Conservation (phyloP, 192 early-diverging fungal genomes). For the Coemansia sp. region DNA sequence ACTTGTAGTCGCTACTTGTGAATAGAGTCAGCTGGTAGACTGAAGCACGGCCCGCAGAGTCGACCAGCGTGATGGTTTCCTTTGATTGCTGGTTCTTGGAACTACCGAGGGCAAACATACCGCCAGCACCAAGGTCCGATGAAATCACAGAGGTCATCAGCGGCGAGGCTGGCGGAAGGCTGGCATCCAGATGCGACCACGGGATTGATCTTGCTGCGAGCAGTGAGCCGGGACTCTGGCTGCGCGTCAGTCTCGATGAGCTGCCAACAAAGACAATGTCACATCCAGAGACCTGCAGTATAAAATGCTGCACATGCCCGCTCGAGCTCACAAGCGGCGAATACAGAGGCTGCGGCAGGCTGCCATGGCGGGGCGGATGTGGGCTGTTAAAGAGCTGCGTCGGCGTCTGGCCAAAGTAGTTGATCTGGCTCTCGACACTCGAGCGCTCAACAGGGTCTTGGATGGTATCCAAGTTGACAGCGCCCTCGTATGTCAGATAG, state of each 20-base stretch:
- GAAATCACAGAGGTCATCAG: neutral
- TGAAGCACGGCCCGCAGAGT: slow-evolving; percentile 18
- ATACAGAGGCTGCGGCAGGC: slow-evolving; percentile 11
- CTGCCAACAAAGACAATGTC: slow-evolving; percentile 34
- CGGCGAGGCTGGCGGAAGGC: neutral
- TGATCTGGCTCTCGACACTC: slow-evolving; percentile 89
- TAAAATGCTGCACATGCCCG: slow-evolving; percentile 35
- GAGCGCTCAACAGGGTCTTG: slow-evolving; percentile 84
- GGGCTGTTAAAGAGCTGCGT: slow-evolving; percentile 82
- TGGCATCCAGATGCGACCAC: neutral
- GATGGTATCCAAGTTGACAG: slow-evolving; percentile 88
- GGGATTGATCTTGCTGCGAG: neutral
- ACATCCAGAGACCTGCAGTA: slow-evolving; percentile 22
- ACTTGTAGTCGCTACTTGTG: slow-evolving; percentile 17
- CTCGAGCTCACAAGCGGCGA: slow-evolving; percentile 19
- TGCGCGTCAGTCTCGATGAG: neutral
- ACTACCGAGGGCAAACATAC: neutral
- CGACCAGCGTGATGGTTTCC: slow-evolving; percentile 24
- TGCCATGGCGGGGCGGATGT: slow-evolving; percentile 57
- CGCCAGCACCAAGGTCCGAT: neutral
- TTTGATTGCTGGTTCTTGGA: neutral
- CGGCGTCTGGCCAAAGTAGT: slow-evolving; percentile 98
- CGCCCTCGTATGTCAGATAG: slow-evolving; percentile 94
- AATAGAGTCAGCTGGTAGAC: slow-evolving; percentile 19
- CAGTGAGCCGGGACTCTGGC: neutral